A percentile compares a stretch with the other conserved stretches of the same genome.
phyloP scores from a whole-genome alignment of 2,329 filamentous ascomycete genomes.

The Phaeosphaeriaceae sp. region DNA sequence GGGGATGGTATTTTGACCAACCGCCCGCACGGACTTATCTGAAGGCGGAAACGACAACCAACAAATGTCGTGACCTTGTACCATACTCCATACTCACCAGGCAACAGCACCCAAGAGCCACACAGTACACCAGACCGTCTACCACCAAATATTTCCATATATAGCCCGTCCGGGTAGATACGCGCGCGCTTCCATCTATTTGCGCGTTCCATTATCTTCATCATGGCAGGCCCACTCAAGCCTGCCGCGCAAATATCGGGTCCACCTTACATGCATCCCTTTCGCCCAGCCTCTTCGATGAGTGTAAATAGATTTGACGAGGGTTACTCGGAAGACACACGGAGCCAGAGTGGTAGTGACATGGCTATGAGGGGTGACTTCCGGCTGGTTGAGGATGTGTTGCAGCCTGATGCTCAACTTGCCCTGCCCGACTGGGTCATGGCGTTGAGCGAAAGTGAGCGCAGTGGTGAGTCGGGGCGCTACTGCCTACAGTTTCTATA shows the following conservation, averaged over 20 bases:
- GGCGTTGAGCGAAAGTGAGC: constrained; percentile 59
- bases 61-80: constrained; percentile 1
- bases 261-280: constrained; percentile 44
- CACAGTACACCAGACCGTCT: not conserved
- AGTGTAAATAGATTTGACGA: constrained; percentile 68
- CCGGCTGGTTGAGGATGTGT: constrained; percentile 42
- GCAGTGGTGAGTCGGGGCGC: constrained; percentile 57
- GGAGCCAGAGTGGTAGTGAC: constrained; percentile 55
- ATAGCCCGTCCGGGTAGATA: too few relatives aligned
- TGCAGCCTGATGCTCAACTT: constrained; percentile 37
- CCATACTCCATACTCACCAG: not conserved
- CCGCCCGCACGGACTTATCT: not conserved
- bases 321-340: constrained; percentile 81
- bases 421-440: constrained; percentile 63
- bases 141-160: too few relatives aligned
- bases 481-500: not conserved
- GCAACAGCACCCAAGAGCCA: not conserved
- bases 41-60: constrained; percentile 4
- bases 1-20: constrained; percentile 1
- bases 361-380: constrained; percentile 47
- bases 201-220: constrained; percentile 1
- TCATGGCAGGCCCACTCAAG: constrained; percentile 43
- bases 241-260: constrained; percentile 34
- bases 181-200: too few relatives aligned
- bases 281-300: constrained; percentile 46